These are phyloP conservation scores for Jimgerdemannia lactiflua DNA, from an alignment of 192 early-diverging fungal genomes.

Conservation along the genomic window DNA sequence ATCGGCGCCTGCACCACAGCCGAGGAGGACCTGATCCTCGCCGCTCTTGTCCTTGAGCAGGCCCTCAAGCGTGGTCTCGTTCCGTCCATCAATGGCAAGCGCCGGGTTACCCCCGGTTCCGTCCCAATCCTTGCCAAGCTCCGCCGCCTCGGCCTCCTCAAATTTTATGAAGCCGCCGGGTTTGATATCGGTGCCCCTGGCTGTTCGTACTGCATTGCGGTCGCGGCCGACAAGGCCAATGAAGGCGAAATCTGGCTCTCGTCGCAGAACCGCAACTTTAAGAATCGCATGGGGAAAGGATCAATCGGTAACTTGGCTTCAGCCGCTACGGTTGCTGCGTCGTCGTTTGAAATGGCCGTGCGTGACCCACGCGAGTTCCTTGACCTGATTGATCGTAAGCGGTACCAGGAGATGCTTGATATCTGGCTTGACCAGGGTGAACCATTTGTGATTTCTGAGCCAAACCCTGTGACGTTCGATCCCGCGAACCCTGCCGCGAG, in stretches of 20 bases:
- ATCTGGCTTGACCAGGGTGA: slow-evolving; percentile 64
- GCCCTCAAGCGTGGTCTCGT: slow-evolving; percentile 69
- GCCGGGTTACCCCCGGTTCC: slow-evolving; percentile 75
- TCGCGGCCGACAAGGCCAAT: slow-evolving; percentile 73
- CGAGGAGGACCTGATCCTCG: slow-evolving; percentile 80
- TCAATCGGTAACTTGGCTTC: slow-evolving; percentile 77
- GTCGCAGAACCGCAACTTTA: slow-evolving; percentile 85
- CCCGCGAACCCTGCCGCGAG: slow-evolving; percentile 36
- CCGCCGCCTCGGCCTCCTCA: slow-evolving; percentile 67
- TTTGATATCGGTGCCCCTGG: slow-evolving; percentile 75
- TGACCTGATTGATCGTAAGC: slow-evolving; percentile 63
- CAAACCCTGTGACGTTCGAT: slow-evolving; percentile 13
- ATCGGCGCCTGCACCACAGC: slow-evolving; percentile 84
- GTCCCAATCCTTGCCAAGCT: slow-evolving; percentile 78
- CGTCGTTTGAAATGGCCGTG: slow-evolving; percentile 71
- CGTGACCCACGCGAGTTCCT: slow-evolving; percentile 67
- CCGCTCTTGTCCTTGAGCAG: slow-evolving; percentile 69
- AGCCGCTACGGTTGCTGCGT: slow-evolving; percentile 77
- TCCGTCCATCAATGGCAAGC: slow-evolving; percentile 56
- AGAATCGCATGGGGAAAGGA: slow-evolving; percentile 82
- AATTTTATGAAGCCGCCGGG: slow-evolving; percentile 72
- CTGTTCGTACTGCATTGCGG: slow-evolving; percentile 79
- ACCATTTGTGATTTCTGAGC: slow-evolving; percentile 40
- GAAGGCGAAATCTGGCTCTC: slow-evolving; percentile 81
- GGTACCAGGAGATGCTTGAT: slow-evolving; percentile 26